Evolutionary conservation across 345 rosid genomes (phyloP).

Genomic region (Lepidium didymum): DNA sequence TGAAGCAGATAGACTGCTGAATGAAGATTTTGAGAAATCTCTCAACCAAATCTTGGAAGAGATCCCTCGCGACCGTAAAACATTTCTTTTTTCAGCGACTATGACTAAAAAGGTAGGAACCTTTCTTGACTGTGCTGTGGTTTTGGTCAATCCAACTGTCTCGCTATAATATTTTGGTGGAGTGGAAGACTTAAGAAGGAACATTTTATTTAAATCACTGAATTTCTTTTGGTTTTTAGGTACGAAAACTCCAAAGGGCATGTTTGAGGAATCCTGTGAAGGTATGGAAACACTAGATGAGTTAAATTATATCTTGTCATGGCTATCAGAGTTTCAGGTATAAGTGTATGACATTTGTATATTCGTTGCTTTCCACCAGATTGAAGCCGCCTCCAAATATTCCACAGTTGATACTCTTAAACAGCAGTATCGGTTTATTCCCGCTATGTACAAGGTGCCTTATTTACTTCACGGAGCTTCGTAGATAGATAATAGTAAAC

Average conservation of each 20-base stretch:
- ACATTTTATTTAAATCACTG: slow-evolving; percentile 10
- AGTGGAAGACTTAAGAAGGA: background rate
- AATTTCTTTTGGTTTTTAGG: background rate
- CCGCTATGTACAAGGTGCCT: slow-evolving; percentile 79
- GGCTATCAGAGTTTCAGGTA: background rate
- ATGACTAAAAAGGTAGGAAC: slow-evolving; percentile 83
- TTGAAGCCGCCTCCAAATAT: slow-evolving; percentile 89
- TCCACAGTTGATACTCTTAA: slow-evolving; percentile 89
- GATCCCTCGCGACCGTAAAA: slow-evolving; percentile 62
- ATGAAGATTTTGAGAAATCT: slow-evolving; percentile 25
- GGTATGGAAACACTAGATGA: background rate
- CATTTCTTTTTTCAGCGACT: slow-evolving; percentile 93
- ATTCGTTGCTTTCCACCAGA: slow-evolving; percentile 35
- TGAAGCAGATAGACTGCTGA: too few relatives aligned
- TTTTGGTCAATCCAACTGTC: background rate
- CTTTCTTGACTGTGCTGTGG: background rate
- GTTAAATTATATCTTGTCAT: background rate
- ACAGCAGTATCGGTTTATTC: slow-evolving; percentile 69
- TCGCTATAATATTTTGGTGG: background rate
- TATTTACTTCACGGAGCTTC: background rate
- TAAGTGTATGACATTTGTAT: background rate
- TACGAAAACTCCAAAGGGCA: too few relatives aligned
- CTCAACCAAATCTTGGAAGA: slow-evolving; percentile 67
- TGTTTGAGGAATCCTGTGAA: too few relatives aligned
- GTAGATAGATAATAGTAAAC: background rate